Conservation (phyloP, 129 eudicot species). For the Tanacetum coccineum region DNA sequence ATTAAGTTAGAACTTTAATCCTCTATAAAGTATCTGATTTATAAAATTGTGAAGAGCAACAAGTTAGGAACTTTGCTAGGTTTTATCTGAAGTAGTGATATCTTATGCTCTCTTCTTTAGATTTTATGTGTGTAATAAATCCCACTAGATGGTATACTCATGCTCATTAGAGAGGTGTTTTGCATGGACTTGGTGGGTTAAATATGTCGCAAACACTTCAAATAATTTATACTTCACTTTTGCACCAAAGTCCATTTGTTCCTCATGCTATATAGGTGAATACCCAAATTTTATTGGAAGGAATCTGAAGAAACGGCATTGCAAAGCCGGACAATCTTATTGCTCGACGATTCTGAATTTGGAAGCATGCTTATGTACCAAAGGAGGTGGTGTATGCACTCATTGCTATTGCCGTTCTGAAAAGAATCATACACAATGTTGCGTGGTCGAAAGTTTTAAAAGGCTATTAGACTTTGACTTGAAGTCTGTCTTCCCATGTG, state of each 20-base stretch:
- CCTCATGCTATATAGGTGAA: neutral
- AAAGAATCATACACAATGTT: neutral
- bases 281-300: neutral
- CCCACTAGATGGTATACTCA: neutral
- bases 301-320: neutral
- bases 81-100: no score
- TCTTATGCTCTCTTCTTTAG: neutral
- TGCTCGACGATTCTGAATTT: neutral
- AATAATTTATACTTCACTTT: neutral
- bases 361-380: neutral
- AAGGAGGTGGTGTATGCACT: neutral
- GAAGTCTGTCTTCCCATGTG: neutral
- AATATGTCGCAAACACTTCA: neutral
- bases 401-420: neutral
- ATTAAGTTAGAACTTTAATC: neutral
- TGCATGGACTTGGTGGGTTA: neutral
- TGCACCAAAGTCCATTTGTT: neutral
- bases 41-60: no score
- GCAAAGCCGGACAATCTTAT: slow-evolving; percentile 5
- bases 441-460: neutral
- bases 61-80: no score
- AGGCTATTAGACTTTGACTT: neutral
- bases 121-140: neutral
- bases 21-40: no score
- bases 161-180: neutral